Evolutionary conservation across 495 filamentous ascomycete species (phyloP).

Genomic region (Aspergillus indologenus): DNA sequence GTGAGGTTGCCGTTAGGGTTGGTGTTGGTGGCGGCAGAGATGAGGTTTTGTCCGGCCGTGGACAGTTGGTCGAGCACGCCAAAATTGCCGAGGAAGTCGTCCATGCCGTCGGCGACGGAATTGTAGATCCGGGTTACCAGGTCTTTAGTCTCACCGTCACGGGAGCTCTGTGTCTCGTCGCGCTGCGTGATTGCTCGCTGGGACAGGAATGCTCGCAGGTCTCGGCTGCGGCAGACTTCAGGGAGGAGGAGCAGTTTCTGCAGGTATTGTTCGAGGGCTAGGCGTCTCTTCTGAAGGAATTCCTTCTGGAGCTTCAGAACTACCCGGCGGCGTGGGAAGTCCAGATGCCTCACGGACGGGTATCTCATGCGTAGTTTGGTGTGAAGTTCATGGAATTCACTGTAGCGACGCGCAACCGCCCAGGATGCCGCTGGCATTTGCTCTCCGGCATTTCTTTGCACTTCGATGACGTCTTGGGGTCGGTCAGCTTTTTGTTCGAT

Average conservation of each 20-base stretch:
- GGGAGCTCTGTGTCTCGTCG: conserved; percentile 52
- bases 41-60: conserved; percentile 85
- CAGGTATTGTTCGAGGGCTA: conserved; percentile 82
- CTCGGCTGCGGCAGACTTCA: conserved; percentile 89
- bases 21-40: conserved; percentile 82
- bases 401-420: conserved; percentile 80
- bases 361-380: conserved; percentile 82
- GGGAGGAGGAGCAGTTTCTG: conserved; percentile 79
- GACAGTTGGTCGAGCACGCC: conserved; percentile 94
- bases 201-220: conserved; percentile 89
- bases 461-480: conserved; percentile 72
- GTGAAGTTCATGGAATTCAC: conserved; percentile 94
- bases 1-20: conserved; percentile 1
- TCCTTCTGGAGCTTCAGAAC: conserved; percentile 96
- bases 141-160: conserved; percentile 68
- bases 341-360: conserved; percentile 79
- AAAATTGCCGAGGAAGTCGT: conserved; percentile 94
- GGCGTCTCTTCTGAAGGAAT: conserved; percentile 83
- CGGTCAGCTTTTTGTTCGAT: conserved; percentile 8
- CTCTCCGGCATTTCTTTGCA: conserved; percentile 82
- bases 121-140: conserved; percentile 94
- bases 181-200: conserved; percentile 71
- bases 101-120: conserved; percentile 95
- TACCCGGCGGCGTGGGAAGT: conserved; percentile 87
- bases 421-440: conserved; percentile 83